Percentiles rank a stretch among this genome's conserved stretches.
These are phyloP conservation scores for Solanum ahanhuiri DNA, from an alignment of 257 asterid species.

Conservation along the genomic window DNA sequence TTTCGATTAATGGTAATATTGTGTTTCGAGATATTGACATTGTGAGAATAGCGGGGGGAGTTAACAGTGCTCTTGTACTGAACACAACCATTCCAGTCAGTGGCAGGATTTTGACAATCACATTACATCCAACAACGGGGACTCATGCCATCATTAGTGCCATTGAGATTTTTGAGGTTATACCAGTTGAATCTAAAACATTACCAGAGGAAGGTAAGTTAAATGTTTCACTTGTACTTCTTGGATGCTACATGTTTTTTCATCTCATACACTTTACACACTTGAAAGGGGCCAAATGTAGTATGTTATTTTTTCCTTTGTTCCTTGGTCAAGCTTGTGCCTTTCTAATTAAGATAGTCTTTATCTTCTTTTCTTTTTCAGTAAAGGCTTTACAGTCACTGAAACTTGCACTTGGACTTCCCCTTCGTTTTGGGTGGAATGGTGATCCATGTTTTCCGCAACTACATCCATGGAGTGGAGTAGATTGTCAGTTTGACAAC, in stretches of 20 bases:
- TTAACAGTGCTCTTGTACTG: slow-evolving; percentile 64
- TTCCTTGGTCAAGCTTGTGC: neutral
- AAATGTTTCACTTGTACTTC: neutral
- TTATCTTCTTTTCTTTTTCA: slow-evolving; percentile 9
- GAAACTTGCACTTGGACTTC: slow-evolving; percentile 81
- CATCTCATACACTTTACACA: neutral
- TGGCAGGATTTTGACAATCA: slow-evolving; percentile 76
- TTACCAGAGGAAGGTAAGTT: slow-evolving; percentile 66
- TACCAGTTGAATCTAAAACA: slow-evolving; percentile 78
- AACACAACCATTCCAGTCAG: slow-evolving; percentile 63
- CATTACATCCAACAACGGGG: slow-evolving; percentile 66
- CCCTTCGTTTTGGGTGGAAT: slow-evolving; percentile 96
- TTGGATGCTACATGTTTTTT: neutral
- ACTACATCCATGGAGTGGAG: slow-evolving; percentile 98
- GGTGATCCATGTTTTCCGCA: slow-evolving; percentile 99
- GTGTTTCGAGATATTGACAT: slow-evolving; percentile 51
- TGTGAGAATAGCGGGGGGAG: slow-evolving; percentile 50
- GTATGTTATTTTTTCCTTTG: neutral
- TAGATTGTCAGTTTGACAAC: slow-evolving; percentile 74
- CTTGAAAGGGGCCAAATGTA: neutral
- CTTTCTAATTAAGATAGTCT: neutral
- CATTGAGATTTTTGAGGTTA: slow-evolving; percentile 76
- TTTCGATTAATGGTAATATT: slow-evolving; percentile 60
- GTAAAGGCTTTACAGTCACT: slow-evolving; percentile 70
- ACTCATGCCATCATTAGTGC: slow-evolving; percentile 59